Percentiles rank a stretch among this genome's conserved stretches.
Conservation (phyloP, 805 yeast species). For the Candida sonorensis region DNA sequence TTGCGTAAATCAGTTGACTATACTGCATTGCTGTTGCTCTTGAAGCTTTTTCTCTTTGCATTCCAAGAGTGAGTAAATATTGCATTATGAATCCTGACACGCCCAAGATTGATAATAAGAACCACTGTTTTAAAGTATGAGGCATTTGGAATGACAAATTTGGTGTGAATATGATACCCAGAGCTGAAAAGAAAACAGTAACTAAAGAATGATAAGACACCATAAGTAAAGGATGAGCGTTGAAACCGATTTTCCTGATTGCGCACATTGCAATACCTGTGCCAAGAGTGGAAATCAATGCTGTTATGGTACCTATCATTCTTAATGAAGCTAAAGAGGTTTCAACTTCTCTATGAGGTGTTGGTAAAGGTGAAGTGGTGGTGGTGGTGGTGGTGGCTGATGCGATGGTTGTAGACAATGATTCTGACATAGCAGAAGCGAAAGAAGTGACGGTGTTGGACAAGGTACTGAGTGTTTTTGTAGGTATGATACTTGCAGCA, state of each 20-base stretch:
- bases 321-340: conserved; percentile 46
- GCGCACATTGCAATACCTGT: conserved; percentile 64
- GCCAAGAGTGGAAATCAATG: conserved; percentile 62
- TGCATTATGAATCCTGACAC: conserved; percentile 80
- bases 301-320: conserved; percentile 55
- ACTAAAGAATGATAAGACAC: conserved; percentile 70
- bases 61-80: conserved; percentile 69
- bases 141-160: conserved; percentile 57
- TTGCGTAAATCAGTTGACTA: conserved; percentile 71
- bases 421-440: too few relatives aligned
- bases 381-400: too few relatives aligned
- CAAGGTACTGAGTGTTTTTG: too few relatives aligned
- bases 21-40: conserved; percentile 71
- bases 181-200: conserved; percentile 47
- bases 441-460: too few relatives aligned
- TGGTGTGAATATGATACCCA: conserved; percentile 50
- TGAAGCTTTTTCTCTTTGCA: conserved; percentile 75
- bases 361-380: too few relatives aligned
- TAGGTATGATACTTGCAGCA: too few relatives aligned
- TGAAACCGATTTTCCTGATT: conserved; percentile 66
- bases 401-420: too few relatives aligned
- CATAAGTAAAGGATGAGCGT: conserved; percentile 74
- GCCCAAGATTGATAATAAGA: conserved; percentile 54
- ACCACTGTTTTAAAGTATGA: conserved; percentile 58
- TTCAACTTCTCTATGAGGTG: conserved; percentile 37